Evolutionary conservation across 176 grass and related monocot species (phyloP), one percentile per base, ranked within the genome.

Genomic region (Juncus inflexus): DNA sequence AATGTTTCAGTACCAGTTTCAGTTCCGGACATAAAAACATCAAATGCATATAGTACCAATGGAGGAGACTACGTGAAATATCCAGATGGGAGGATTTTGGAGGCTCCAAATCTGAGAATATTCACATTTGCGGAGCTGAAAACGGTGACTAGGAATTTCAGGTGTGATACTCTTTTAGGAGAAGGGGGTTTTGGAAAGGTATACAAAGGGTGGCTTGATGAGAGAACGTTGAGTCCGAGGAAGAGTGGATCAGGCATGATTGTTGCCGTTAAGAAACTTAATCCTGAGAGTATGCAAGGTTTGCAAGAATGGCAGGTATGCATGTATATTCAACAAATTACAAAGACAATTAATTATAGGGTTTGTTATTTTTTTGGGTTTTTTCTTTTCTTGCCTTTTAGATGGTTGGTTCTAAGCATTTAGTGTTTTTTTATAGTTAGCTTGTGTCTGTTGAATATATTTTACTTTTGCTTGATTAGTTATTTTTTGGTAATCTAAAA

Each of bases 141-240:
- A 50, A 69, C 65, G 0, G 84, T 83, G 64, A 91, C 88, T 0
- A 55, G 74, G 42, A 87, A 91, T 72, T 91, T 91, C 68, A 84
- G 54, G 69, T 61, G 77, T 0, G 88, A 84, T 67, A 76, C 65
- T 6, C 55, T 91, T 64, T 76, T 91, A 2, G 88, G 88, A 40
- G 88, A 91, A 75, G 88, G 88, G 45, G 88, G 88, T 63, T 91
- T 91, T 75, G 88, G 88, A 60, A 78, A 64, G 11, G 88, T 91
- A 61, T 91, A 91, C 69, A 91, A 87, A 77, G 88, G 88, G 10
- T 87, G 84, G 88, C 77, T 91, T 35, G 84, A 91, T 78, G 84
- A 91, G 80, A 69, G 7, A 65, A 84, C 74, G 9, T 63, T 91
- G 67, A 79, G 15, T 81, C 88, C 88, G 2, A 51, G 49, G 36